Evolutionary conservation across 352 stramenopile species (phyloP).

Genomic region (Phytophthora pinifolia): DNA sequence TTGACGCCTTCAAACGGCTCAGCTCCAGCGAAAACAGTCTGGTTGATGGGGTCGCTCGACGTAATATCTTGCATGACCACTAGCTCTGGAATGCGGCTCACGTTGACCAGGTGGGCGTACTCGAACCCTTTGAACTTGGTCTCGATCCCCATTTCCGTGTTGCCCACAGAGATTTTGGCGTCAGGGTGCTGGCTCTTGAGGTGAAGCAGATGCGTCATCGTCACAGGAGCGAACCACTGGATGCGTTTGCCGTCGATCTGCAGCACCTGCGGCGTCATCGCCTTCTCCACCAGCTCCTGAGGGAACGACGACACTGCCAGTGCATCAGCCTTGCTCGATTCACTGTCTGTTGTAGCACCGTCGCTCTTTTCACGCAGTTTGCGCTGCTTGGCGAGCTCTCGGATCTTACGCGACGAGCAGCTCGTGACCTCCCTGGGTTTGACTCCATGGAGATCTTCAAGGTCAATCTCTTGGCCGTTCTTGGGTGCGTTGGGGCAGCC

Average conservation of each 20-base stretch:
- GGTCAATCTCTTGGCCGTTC: conserved; percentile 44
- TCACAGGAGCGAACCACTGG: conserved; percentile 93
- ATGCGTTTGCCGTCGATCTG: conserved; percentile 70
- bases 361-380: conserved; percentile 20
- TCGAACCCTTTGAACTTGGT: conserved; percentile 93
- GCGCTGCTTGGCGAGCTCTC: conserved; percentile 46
- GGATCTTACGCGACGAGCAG: conserved; percentile 73
- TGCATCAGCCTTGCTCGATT: conserved; percentile 20
- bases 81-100: conserved; percentile 70
- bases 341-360: conserved; percentile 19
- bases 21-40: conserved; percentile 37
- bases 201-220: conserved; percentile 85
- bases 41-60: conserved; percentile 49
- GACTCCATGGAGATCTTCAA: conserved; percentile 50
- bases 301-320: conserved; percentile 42
- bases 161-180: conserved; percentile 95
- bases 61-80: conserved; percentile 44
- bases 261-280: conserved; percentile 49
- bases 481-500: conserved; percentile 67
- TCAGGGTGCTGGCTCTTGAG: conserved; percentile 84
- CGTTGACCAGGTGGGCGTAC: conserved; percentile 70
- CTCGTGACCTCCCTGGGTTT: conserved; percentile 45
- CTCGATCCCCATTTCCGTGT: conserved; percentile 97
- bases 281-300: conserved; percentile 61
- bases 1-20: conserved; percentile 62